Conservation (phyloP, 495 filamentous ascomycete genomes). For the Xylaria castorea region DNA sequence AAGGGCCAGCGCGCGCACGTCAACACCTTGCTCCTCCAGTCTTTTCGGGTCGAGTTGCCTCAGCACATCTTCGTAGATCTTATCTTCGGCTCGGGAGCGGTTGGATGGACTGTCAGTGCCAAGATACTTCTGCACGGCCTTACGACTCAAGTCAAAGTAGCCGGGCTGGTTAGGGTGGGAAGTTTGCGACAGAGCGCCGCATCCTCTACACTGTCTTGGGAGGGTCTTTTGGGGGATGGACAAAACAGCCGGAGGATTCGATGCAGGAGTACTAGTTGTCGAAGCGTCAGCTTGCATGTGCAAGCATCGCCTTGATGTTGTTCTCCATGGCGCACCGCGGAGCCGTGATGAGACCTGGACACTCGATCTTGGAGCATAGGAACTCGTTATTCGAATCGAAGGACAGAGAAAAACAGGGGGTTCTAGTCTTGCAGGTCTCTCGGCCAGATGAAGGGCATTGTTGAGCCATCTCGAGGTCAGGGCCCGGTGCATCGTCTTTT, state of each 20-base stretch:
- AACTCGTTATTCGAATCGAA: conserved; percentile 34
- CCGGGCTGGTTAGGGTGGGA: conserved; percentile 73
- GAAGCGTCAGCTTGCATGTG: conserved; percentile 36
- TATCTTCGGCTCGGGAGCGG: conserved; percentile 38
- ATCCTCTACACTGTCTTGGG: conserved; percentile 79
- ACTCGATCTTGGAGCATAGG: conserved; percentile 28
- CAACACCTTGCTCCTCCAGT: conserved; percentile 51
- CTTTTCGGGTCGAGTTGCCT: conserved; percentile 47
- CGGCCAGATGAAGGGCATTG: conserved; percentile 47
- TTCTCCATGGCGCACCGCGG: conserved; percentile 31
- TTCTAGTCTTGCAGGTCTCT: conserved; percentile 42
- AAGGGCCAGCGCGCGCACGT: conserved; percentile 41
- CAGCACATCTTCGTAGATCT: conserved; percentile 50
- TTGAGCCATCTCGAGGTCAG: conserved; percentile 53
- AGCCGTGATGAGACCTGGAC: conserved; percentile 26
- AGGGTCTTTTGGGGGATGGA: conserved; percentile 39
- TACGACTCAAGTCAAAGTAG: conserved; percentile 70
- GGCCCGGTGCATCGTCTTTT: conserved; percentile 54
- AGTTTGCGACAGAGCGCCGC: conserved; percentile 83
- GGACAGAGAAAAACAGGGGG: conserved; percentile 55
- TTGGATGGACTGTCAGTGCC: conserved; percentile 35
- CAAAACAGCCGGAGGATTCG: background rate
- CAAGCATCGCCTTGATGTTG: conserved; percentile 38
- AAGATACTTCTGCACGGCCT: conserved; percentile 55
- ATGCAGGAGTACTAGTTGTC: conserved; percentile 3